Conservation (phyloP, 192 early-diverging fungal species). For the Coemansia sp. region DNA sequence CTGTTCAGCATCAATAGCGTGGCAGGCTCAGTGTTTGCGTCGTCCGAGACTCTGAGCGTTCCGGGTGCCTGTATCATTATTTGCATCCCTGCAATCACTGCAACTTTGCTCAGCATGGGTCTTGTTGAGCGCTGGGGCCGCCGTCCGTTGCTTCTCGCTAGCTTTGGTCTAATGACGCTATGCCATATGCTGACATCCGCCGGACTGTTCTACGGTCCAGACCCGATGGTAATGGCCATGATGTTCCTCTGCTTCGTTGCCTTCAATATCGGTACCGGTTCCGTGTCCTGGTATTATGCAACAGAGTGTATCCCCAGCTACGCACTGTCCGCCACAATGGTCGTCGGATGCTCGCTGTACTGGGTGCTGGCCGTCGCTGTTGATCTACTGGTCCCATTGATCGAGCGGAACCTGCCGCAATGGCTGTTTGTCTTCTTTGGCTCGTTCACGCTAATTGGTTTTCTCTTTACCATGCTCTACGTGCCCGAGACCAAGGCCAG, state of each 20-base stretch:
- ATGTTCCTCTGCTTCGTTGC: slow-evolving; percentile 69
- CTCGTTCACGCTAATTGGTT: slow-evolving; percentile 43
- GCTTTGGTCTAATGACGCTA: slow-evolving; percentile 59
- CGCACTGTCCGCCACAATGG: slow-evolving; percentile 62
- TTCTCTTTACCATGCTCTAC: slow-evolving; percentile 59
- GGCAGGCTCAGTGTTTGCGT: slow-evolving; percentile 56
- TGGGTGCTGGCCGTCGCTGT: slow-evolving; percentile 60
- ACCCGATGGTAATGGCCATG: slow-evolving; percentile 56
- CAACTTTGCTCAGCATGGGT: slow-evolving; percentile 59
- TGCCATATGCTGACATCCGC: slow-evolving; percentile 60
- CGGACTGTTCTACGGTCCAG: slow-evolving; percentile 55
- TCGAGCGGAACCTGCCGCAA: slow-evolving; percentile 26
- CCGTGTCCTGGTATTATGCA: slow-evolving; percentile 75
- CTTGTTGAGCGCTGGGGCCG: slow-evolving; percentile 69
- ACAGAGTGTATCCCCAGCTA: slow-evolving; percentile 72
- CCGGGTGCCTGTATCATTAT: slow-evolving; percentile 57
- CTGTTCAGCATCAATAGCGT: slow-evolving; percentile 66
- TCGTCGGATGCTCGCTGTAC: slow-evolving; percentile 68
- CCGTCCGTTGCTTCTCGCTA: slow-evolving; percentile 62
- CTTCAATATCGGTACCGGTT: slow-evolving; percentile 75
- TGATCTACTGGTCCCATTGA: slow-evolving; percentile 55
- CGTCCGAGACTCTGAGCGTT: slow-evolving; percentile 43
- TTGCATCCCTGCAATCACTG: slow-evolving; percentile 58
- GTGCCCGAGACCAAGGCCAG: slow-evolving; percentile 76
- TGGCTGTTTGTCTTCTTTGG: slow-evolving; percentile 65